Percentiles rank a stretch among this genome's conserved stretches.
Conservation (phyloP, 148 eudicot genomes). For the Gaultheria prostrata region DNA sequence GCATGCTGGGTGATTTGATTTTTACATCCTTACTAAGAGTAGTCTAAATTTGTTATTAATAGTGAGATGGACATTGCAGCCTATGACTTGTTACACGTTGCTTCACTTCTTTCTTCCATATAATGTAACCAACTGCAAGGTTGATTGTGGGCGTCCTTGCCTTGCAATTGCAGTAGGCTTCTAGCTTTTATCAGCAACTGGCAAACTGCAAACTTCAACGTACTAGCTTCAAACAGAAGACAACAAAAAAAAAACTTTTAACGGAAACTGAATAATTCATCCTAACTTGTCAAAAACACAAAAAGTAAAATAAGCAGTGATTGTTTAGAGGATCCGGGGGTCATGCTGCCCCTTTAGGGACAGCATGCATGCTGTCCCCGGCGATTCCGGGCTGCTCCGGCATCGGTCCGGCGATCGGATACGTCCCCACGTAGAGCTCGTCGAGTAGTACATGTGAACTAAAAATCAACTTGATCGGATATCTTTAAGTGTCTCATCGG, state of each 20-base stretch:
- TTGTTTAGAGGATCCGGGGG: too few relatives aligned
- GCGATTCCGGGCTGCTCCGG: too few relatives aligned
- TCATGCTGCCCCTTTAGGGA: too few relatives aligned
- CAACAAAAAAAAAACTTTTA: neutral
- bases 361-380: too few relatives aligned
- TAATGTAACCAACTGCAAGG: neutral
- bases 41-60: neutral
- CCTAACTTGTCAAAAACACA: neutral
- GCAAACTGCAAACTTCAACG: neutral
- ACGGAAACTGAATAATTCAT: neutral
- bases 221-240: constrained; percentile 4
- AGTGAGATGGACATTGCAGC: neutral
- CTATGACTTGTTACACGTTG: neutral
- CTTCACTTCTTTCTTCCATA: constrained; percentile 5
- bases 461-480: too few relatives aligned
- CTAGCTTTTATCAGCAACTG: neutral
- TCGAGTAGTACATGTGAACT: too few relatives aligned
- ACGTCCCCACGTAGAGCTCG: too few relatives aligned
- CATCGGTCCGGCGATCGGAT: too few relatives aligned
- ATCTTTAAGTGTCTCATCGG: too few relatives aligned
- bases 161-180: neutral
- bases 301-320: neutral
- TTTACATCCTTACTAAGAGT: neutral
- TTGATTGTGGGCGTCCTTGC: neutral
- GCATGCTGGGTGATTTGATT: too few relatives aligned